Evolutionary conservation across 1,284 basidiomycete genomes (phyloP).

Genomic region (Mrakiaceae sp.): DNA sequence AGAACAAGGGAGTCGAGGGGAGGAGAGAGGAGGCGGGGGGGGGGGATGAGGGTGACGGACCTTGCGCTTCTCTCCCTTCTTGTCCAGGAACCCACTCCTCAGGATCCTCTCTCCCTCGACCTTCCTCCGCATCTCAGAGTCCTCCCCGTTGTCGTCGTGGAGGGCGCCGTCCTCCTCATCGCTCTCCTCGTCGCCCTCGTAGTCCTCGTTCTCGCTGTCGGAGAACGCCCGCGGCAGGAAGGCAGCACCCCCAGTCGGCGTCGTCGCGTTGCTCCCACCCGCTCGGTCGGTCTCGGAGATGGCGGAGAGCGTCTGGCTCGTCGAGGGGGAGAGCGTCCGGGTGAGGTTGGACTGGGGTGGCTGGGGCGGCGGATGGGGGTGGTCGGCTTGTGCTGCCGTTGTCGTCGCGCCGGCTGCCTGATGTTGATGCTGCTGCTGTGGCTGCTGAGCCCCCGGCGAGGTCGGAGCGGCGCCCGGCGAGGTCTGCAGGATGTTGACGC

Average conservation of each 20-base stretch:
- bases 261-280: background rate
- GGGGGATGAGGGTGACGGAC: slow-evolving; percentile 38
- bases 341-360: slow-evolving; percentile 18
- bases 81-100: slow-evolving; percentile 84
- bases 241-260: background rate
- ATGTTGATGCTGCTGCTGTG: too few relatives aligned
- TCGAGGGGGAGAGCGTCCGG: slow-evolving; percentile 23
- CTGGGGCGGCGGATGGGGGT: slow-evolving; percentile 5
- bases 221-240: slow-evolving; percentile 42
- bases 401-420: too few relatives aligned
- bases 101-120: slow-evolving; percentile 64
- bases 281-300: slow-evolving; percentile 25
- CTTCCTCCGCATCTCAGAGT: slow-evolving; percentile 43
- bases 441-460: background rate
- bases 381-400: background rate
- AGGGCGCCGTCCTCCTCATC: slow-evolving; percentile 49
- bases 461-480: background rate
- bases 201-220: slow-evolving; percentile 62
- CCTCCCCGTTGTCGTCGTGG: slow-evolving; percentile 34
- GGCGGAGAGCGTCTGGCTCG: slow-evolving; percentile 22
- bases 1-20: slow-evolving; percentile 11
- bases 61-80: slow-evolving; percentile 94
- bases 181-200: slow-evolving; percentile 48
- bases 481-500: slow-evolving; percentile 26
- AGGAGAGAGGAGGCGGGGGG: background rate